These are phyloP conservation scores for Diplodia corticola DNA, from an alignment of 2,329 filamentous ascomycete genomes.

Conservation along the genomic window DNA sequence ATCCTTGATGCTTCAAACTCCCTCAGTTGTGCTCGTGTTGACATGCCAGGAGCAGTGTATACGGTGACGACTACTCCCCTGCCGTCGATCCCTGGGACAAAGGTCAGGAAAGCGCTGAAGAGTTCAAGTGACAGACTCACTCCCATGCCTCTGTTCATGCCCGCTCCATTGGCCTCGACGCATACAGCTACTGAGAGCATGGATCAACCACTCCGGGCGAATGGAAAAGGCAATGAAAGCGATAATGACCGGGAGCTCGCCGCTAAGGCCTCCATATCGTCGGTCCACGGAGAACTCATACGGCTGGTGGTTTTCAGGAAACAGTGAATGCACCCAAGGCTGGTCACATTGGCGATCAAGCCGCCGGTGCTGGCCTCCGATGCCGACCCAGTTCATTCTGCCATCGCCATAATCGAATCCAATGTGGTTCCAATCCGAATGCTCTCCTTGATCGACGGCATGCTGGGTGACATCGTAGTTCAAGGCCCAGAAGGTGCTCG, in stretches of 20 bases:
- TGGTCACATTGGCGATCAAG: background rate
- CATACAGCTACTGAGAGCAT: constrained; percentile 29
- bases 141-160: constrained; percentile 24
- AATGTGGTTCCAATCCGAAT: constrained; percentile 1
- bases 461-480: constrained; percentile 1
- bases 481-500: constrained; percentile 12
- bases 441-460: background rate
- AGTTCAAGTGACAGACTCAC: constrained; percentile 25
- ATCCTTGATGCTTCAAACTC: background rate
- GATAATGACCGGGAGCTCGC: constrained; percentile 38
- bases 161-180: constrained; percentile 26
- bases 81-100: constrained; percentile 8
- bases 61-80: constrained; percentile 23
- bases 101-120: background rate
- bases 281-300: background rate
- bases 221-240: constrained; percentile 35
- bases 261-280: constrained; percentile 31
- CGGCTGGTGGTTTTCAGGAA: constrained; percentile 13
- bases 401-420: background rate
- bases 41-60: background rate
- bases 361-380: background rate
- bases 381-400: background rate
- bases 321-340: constrained; percentile 1
- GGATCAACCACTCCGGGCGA: constrained; percentile 16
- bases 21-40: background rate